These are phyloP conservation scores for Elsinoe necatrix DNA, from an alignment of 2,329 filamentous ascomycete genomes.

Conservation along the genomic window DNA sequence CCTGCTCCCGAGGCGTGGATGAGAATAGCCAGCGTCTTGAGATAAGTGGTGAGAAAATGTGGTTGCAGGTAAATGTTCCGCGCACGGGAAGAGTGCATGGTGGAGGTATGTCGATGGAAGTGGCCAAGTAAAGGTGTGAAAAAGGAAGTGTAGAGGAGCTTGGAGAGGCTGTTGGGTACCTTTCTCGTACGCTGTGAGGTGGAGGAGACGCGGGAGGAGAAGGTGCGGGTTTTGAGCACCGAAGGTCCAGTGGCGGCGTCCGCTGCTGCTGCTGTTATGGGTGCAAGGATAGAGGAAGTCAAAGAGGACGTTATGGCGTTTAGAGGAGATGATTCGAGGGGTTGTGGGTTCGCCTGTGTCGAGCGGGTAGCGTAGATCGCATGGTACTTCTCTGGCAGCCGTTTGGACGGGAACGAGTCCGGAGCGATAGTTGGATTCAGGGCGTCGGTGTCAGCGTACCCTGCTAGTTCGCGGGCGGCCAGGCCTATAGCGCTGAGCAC, in stretches of 20 bases:
- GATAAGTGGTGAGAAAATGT: slow-evolving; percentile 65
- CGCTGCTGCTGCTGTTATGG: slow-evolving; percentile 71
- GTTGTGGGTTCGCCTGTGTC: neutral
- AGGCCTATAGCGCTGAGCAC: slow-evolving; percentile 77
- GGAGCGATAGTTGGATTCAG: slow-evolving; percentile 30
- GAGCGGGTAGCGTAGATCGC: slow-evolving; percentile 53
- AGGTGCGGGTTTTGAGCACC: slow-evolving; percentile 79
- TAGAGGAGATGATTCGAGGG: slow-evolving; percentile 41
- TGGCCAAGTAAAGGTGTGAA: slow-evolving; percentile 80
- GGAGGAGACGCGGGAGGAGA: slow-evolving; percentile 64
- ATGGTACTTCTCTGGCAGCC: slow-evolving; percentile 65
- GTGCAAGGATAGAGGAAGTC: slow-evolving; percentile 65
- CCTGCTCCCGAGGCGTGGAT: slow-evolving; percentile 76
- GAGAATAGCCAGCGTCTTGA: slow-evolving; percentile 78
- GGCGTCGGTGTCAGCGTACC: slow-evolving; percentile 53
- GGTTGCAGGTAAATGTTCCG: slow-evolving; percentile 62
- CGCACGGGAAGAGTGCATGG: slow-evolving; percentile 23
- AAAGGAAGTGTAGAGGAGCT: slow-evolving; percentile 65
- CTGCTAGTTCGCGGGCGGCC: slow-evolving; percentile 74
- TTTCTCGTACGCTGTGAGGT: slow-evolving; percentile 50
- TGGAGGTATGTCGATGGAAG: slow-evolving; percentile 36
- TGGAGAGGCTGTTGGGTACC: slow-evolving; percentile 69
- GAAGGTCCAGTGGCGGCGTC: slow-evolving; percentile 73
- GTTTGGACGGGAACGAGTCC: slow-evolving; percentile 65
- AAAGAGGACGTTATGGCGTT: slow-evolving; percentile 60